These are phyloP conservation scores for Carex pumila DNA, from an alignment of 176 grass and related monocot genomes.

Conservation along the genomic window DNA sequence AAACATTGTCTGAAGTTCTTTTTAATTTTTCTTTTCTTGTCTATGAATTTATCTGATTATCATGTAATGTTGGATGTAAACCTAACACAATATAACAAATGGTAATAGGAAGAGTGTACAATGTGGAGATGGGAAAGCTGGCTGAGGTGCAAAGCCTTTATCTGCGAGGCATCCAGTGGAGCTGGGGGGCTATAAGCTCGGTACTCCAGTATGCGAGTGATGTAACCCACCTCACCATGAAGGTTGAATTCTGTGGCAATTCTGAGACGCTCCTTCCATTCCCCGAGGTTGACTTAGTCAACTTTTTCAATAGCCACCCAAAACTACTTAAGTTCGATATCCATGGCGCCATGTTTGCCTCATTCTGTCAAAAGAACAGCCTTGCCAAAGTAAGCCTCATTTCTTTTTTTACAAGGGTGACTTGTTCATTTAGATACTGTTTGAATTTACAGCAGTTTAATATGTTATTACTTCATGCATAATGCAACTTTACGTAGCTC, in stretches of 20 bases:
- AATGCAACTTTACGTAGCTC: background rate
- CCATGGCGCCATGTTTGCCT: conserved; percentile 93
- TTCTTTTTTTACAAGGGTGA: conserved; percentile 2
- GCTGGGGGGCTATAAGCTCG: conserved; percentile 63
- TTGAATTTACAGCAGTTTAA: background rate
- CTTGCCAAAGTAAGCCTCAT: conserved; percentile 54
- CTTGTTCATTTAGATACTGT: background rate
- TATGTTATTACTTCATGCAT: background rate
- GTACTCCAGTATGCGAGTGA: conserved; percentile 55
- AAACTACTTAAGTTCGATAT: conserved; percentile 85
- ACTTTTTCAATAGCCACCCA: conserved; percentile 74
- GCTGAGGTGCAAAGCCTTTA: conserved; percentile 59
- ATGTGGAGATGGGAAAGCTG: conserved; percentile 66
- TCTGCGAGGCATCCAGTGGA: conserved; percentile 83
- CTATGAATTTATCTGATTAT: background rate
- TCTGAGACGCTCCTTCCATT: conserved; percentile 70
- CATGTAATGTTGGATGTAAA: background rate
- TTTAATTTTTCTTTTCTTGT: background rate
- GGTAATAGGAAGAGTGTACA: conserved; percentile 54
- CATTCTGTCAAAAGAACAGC: conserved; percentile 92
- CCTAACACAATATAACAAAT: background rate
- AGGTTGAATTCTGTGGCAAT: conserved; percentile 92
- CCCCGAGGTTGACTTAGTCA: conserved; percentile 76
- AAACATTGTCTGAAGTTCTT: background rate
- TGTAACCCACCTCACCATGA: conserved; percentile 80